Conservation (phyloP, 2,329 filamentous ascomycete species). For the Botrytis byssoidea region DNA sequence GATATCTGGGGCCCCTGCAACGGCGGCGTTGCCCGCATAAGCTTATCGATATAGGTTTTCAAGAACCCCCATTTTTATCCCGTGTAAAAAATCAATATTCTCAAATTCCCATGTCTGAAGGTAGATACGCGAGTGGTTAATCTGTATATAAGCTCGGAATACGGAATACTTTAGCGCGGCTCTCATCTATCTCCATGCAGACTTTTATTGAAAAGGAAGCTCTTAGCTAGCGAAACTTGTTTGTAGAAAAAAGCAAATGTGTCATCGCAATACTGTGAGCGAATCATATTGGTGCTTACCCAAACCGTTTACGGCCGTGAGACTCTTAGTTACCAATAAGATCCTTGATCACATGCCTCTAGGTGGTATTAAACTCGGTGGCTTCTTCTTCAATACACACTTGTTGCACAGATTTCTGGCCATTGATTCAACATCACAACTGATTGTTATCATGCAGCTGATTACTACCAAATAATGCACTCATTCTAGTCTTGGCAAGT, state of each 20-base stretch:
- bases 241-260: background rate
- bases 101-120: background rate
- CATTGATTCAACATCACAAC: background rate
- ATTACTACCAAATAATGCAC: background rate
- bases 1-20: background rate
- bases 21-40: background rate
- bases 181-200: background rate
- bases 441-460: background rate
- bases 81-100: background rate
- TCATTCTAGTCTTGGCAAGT: background rate
- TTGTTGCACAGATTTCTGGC: background rate
- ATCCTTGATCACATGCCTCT: background rate
- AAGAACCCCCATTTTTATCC: background rate
- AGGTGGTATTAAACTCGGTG: background rate
- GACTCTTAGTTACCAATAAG: background rate
- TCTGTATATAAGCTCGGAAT: no score
- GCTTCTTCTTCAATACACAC: background rate
- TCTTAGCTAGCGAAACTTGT: background rate
- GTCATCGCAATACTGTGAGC: background rate
- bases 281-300: background rate
- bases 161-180: background rate
- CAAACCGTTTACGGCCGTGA: background rate
- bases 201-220: background rate
- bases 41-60: background rate
- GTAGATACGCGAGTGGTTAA: background rate